Base-by-base conservation (phyloP, 768 basidiomycete genomes). In the Symmetrospora coprosmae region DNA sequence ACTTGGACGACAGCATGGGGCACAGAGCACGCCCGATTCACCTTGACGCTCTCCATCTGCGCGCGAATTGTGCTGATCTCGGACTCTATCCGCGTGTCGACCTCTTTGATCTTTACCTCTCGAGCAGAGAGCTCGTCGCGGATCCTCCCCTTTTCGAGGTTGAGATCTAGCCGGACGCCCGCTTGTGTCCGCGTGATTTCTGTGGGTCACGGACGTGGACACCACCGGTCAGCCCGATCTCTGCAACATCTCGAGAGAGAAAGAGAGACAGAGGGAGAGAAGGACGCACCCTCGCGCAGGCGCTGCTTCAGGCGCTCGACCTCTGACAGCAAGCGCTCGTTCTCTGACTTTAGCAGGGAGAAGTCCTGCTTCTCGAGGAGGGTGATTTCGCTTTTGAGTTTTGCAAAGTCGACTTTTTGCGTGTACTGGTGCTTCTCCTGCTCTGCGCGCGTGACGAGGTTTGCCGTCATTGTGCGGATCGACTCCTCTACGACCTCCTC, bases 401-500 rank as follows among this genome's bases (percentile, higher is more conserved):
- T 37, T n/a, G 48, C 48, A 59, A 50, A 47, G 62, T 53, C 33
- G 55, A 59, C 46, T 35, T 90, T 55, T 33, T 63, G 62, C 46
- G 52, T 63, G 30, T 63, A 53, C 30, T 51, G 33, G 40, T 63
- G 62, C 55, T 63, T 63, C 35, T 63, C 62, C 47, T 63, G 62
- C 46, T 63, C 62, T 27, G 87, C 83, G 72, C 88, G 89, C 4
- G 87, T 89, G 62, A 97, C 92, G 83, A 97, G 86, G 67, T 88
- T 89, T 66, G 81, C 83, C 37, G 87, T 87, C 88, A 99, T 90
- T 69, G 90, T 92, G 63, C 84, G 80, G 38, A 96, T 83, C 70
- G 87, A 90, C 77, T 99, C 94, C 72, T 94, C 88, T 37, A 99
- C 89, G 63, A 97, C 91, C 67, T 90, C 88, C 13, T 89, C 87